These are phyloP conservation scores for Crithidia expoeki DNA, from an alignment of 208 protist species.

Conservation along the genomic window DNA sequence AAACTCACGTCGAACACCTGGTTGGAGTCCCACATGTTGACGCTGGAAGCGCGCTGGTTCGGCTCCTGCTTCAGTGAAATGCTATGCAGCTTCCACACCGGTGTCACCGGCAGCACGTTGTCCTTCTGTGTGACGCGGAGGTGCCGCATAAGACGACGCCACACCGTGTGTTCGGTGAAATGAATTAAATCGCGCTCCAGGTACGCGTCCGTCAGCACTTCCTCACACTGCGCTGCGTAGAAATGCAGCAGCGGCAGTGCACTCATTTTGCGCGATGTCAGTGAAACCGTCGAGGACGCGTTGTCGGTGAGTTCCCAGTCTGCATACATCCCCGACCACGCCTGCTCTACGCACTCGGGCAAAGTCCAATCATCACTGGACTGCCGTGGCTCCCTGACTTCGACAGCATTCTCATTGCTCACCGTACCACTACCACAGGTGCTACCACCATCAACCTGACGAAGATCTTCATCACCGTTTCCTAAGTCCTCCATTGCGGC, in stretches of 20 bases:
- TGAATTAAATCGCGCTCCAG: conserved; percentile 30
- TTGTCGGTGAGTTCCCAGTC: conserved; percentile 15
- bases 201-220: conserved; percentile 29
- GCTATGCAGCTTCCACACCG: conserved; percentile 30
- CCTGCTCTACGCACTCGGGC: conserved; percentile 10
- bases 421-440: too few species aligned
- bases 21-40: conserved; percentile 37
- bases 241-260: not conserved
- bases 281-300: not conserved
- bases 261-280: conserved; percentile 7
- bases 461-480: not conserved
- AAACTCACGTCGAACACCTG: conserved; percentile 30
- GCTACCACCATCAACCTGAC: not conserved
- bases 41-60: conserved; percentile 24
- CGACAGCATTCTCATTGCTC: not conserved
- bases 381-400: not conserved
- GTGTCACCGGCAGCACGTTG: not conserved
- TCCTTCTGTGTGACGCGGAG: not conserved
- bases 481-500: not conserved
- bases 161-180: conserved; percentile 32
- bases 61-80: conserved; percentile 31
- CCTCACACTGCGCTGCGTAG: conserved; percentile 25
- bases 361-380: not conserved
- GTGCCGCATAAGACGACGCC: conserved; percentile 13
- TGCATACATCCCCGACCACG: conserved; percentile 15